A percentile compares a stretch with the other conserved stretches of the same genome.
phyloP scores from a whole-genome alignment of 352 stramenopile genomes.

The Globisporangium apiculatum region DNA sequence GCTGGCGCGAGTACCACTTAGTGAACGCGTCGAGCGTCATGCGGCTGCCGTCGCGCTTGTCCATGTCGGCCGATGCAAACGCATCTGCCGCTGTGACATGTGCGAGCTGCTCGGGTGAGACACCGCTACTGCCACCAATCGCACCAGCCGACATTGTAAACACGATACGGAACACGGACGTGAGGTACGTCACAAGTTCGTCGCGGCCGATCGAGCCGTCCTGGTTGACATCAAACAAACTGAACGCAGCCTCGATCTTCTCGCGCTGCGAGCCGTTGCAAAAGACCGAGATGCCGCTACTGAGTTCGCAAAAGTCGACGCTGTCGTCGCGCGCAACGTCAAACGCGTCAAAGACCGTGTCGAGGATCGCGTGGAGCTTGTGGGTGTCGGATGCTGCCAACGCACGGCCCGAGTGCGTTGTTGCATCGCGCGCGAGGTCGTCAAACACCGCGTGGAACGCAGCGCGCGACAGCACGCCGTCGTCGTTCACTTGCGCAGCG shows the following conservation, averaged over 20 bases:
- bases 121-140: slow-evolving; percentile 25
- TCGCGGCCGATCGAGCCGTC: slow-evolving; percentile 76
- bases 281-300: slow-evolving; percentile 76
- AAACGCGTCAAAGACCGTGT: slow-evolving; percentile 70
- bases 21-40: slow-evolving; percentile 83
- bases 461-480: slow-evolving; percentile 62
- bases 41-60: slow-evolving; percentile 56
- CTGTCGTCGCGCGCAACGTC: slow-evolving; percentile 69
- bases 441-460: slow-evolving; percentile 68
- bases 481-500: slow-evolving; percentile 72
- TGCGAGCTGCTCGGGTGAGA: slow-evolving; percentile 71
- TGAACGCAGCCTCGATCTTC: slow-evolving; percentile 77
- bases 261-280: slow-evolving; percentile 73
- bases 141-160: slow-evolving; percentile 57
- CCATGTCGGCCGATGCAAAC: slow-evolving; percentile 48
- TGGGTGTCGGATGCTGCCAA: slow-evolving; percentile 20
- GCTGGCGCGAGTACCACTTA: slow-evolving; percentile 65
- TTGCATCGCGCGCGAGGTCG: slow-evolving; percentile 40
- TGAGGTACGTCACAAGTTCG: slow-evolving; percentile 85
- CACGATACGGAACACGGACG: slow-evolving; percentile 79
- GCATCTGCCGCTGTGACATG: slow-evolving; percentile 58
- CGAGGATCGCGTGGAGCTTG: slow-evolving; percentile 45
- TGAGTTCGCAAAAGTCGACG: slow-evolving; percentile 84
- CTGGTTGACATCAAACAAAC: slow-evolving; percentile 84
- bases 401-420: slow-evolving; percentile 15